Conservation (phyloP, 1,139 yeast species). For the Saccharomyces hybrid region DNA sequence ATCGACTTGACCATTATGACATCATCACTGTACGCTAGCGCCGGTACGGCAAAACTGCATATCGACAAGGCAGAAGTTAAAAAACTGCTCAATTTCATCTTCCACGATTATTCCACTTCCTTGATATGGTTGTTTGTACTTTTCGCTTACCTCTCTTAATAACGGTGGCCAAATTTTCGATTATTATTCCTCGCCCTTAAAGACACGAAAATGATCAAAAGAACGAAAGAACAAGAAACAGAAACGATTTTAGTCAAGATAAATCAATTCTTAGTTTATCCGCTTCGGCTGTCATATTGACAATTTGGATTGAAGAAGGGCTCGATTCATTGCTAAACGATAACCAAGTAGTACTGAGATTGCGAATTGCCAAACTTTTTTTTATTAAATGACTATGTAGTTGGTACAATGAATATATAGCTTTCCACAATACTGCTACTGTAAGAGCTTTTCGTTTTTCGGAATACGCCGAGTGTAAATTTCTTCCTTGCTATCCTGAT, state of each 20-base stretch:
- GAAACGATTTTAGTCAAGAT: neutral
- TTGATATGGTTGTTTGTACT: neutral
- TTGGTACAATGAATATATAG: no score
- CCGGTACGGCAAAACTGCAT: neutral
- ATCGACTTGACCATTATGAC: conserved; percentile 11
- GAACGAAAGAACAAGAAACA: neutral
- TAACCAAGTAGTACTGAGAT: no score
- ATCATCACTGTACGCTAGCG: neutral
- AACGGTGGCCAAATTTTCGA: neutral
- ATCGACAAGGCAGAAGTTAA: neutral
- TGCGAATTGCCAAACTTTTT: neutral
- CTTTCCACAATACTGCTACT: neutral
- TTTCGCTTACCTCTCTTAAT: neutral
- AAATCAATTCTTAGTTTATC: neutral
- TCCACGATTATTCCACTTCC: neutral
- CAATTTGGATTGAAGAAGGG: neutral
- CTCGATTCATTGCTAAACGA: neutral
- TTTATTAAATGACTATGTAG: neutral
- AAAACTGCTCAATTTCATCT: neutral
- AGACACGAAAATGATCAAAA: neutral
- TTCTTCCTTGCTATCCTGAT: neutral
- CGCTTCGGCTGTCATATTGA: neutral
- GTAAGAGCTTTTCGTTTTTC: neutral
- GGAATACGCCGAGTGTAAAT: neutral
- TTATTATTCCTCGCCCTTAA: neutral